These are phyloP conservation scores for Vanilla planifolia DNA, from an alignment of 106 monocot species.

Conservation along the genomic window DNA sequence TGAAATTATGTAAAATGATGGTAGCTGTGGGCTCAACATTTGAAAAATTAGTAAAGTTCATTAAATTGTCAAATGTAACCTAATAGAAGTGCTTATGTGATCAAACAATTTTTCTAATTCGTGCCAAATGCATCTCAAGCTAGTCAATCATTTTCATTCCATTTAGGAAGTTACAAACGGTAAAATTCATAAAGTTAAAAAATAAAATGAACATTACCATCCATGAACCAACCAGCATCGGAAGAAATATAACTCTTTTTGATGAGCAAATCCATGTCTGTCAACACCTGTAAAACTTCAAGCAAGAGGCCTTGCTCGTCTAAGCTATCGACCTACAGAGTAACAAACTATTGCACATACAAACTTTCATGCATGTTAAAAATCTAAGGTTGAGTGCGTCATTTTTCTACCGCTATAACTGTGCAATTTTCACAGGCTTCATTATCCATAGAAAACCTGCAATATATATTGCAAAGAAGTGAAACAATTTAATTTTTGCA, in stretches of 20 bases:
- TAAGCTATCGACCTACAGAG: constrained; percentile 47
- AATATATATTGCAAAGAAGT: constrained; percentile 8
- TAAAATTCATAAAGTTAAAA: not conserved
- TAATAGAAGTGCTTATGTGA: no score
- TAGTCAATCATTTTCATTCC: no score
- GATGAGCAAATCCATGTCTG: constrained; percentile 58
- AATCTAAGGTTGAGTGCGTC: not conserved
- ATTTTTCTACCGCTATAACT: constrained; percentile 43
- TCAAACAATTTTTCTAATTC: no score
- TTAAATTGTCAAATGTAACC: no score
- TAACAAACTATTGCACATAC: not conserved
- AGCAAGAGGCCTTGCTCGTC: constrained; percentile 55
- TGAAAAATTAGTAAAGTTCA: no score
- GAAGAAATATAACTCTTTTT: constrained; percentile 59
- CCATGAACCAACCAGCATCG: constrained; percentile 81
- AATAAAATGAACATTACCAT: constrained; percentile 30
- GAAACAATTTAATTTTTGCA: not conserved
- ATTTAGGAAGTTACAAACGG: no score
- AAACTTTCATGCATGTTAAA: not conserved
- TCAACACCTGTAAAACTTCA: constrained; percentile 55
- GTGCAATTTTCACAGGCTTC: constrained; percentile 61
- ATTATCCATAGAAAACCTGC: constrained; percentile 55
- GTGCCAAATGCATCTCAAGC: no score
- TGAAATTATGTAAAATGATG: no score
- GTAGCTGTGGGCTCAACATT: no score